Conservation (phyloP, 371 early-diverging fungal genomes). For the Umbelopsis sp. region DNA sequence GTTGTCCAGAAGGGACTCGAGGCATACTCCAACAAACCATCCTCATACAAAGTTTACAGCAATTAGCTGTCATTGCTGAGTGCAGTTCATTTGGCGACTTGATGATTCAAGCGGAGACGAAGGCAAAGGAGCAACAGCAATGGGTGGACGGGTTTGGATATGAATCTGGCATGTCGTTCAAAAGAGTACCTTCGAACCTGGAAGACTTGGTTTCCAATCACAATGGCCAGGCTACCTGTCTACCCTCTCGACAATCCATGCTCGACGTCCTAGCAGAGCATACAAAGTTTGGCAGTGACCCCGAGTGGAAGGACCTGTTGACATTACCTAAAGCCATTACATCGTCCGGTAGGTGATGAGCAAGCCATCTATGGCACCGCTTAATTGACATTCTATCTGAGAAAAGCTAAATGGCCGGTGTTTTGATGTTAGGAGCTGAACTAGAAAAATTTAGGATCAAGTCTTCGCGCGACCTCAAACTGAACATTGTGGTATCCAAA, state of each 20-base stretch:
- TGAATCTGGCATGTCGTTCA: neutral
- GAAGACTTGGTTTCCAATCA: neutral
- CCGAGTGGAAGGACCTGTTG: neutral
- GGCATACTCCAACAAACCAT: neutral
- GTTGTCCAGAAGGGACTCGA: neutral
- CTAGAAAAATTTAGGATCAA: conserved; percentile 12
- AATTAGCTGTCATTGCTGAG: neutral
- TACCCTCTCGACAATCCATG: neutral
- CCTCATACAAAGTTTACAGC: neutral
- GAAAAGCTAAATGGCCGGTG: too few species aligned
- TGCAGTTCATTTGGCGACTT: conserved; percentile 6
- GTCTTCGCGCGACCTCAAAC: conserved; percentile 5
- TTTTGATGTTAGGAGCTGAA: neutral
- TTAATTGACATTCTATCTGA: too few species aligned
- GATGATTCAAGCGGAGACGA: conserved; percentile 4
- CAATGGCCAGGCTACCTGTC: neutral
- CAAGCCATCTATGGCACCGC: too few species aligned
- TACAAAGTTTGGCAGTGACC: neutral
- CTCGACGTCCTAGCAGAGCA: neutral
- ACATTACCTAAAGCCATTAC: neutral
- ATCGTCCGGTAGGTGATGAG: neutral
- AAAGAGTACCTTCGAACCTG: neutral
- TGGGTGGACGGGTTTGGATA: neutral
- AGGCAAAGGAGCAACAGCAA: conserved; percentile 1
- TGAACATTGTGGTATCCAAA: neutral